Base-by-base conservation (phyloP, 2,329 filamentous ascomycete genomes). In the Ceratocystis ficicola region DNA sequence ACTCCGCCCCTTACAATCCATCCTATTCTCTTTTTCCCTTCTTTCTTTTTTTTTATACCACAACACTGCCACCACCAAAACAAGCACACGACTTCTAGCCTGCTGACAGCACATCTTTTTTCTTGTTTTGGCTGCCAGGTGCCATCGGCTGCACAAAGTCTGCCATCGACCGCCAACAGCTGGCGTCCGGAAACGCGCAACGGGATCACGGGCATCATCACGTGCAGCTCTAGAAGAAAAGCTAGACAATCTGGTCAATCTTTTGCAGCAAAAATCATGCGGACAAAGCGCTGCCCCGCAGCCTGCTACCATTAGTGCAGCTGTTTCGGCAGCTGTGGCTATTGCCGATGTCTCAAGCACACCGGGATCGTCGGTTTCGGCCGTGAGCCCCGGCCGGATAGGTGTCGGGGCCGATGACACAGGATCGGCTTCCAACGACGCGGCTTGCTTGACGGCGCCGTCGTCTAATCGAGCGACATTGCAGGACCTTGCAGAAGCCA, bases 121-220 rank as follows among this genome's bases (percentile, higher is more conserved):
- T n/a, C 7, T 32, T 25, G 4, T 48, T 62, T 28, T n/a, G 2
- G 20, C 4, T 44, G 20, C 36, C 32, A 71, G 70, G 66, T 80
- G 78, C 57, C 71, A 74, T 61, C 75, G 77, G 4, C 70, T 79
- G 1, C 73, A 73, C 25, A 76, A 75, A 68, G 71, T 75, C 60
- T 79, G 78, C 68, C 71, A 72, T 20, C 74, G 66, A 12, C 66
- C 66, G 15, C 64, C 64, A 41, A 61, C 64, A 44, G 66, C 64
- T 28, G 64, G 15, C 50, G 67, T 28, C 8, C 67, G 20, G 12
- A 65, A 64, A 50, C 67, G 67, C 15, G 65, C 64, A 3, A 60
- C 61, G 8, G 62, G 57, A 17, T 25, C 60, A n/a, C 28, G 64
- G 20, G 59, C 65, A 15, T 66, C 65, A 20, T 62, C 62, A 44